Conservation (phyloP, 139 green algal genomes). For the Chara braunii region DNA sequence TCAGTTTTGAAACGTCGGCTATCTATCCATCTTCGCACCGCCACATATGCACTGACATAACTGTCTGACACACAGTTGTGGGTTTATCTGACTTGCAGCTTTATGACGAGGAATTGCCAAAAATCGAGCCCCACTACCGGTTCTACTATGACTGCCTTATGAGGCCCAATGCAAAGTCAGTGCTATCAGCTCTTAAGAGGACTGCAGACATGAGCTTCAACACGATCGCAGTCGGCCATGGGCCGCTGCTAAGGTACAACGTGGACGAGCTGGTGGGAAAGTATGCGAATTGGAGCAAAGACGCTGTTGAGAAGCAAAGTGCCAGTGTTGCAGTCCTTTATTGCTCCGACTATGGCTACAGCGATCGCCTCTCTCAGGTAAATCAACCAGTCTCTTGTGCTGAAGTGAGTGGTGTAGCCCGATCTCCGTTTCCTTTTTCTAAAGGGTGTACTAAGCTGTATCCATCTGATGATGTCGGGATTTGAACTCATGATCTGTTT, state of each 20-base stretch:
- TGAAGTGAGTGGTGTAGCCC: no score
- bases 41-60: background rate
- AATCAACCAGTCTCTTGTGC: no score
- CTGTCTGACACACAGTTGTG: background rate
- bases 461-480: no score
- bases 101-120: conserved; percentile 44
- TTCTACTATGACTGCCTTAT: conserved; percentile 99
- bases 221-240: conserved; percentile 80
- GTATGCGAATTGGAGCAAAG: conserved; percentile 61
- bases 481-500: no score
- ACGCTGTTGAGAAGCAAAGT: conserved; percentile 56
- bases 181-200: conserved; percentile 83
- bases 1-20: no score
- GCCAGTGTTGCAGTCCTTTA: conserved; percentile 77
- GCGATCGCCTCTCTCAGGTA: conserved; percentile 62
- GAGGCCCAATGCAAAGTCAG: conserved; percentile 78
- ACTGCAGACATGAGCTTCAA: conserved; percentile 63
- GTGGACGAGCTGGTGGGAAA: conserved; percentile 62
- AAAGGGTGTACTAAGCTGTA: no score
- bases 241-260: conserved; percentile 50
- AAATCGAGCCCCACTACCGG: conserved; percentile 57
- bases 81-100: conserved; percentile 8
- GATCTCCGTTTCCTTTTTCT: no score
- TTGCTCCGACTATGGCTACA: conserved; percentile 81
- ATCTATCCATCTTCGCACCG: background rate